Base-by-base conservation (phyloP, 2,329 filamentous ascomycete species). In the Colletotrichum viniferum region DNA sequence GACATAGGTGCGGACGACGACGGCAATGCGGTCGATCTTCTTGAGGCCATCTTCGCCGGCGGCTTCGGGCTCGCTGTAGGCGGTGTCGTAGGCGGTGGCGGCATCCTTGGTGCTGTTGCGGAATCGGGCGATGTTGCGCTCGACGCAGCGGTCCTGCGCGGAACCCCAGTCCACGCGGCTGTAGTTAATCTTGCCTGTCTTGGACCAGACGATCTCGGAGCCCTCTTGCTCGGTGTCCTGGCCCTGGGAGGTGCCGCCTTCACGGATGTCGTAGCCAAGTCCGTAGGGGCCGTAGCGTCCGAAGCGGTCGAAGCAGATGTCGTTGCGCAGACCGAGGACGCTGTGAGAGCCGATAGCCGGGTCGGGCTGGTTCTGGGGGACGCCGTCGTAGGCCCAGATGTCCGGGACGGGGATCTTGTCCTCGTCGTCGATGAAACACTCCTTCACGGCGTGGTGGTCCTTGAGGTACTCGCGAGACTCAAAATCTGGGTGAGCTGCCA, bases 231-330 rank as follows among this genome's bases (percentile, higher is more conserved):
- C 94, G 1, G 92, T 92, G 52, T 95, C 94, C 71, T 94, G 88
- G n/a, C 92, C 92, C 70, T 96, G 92, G 30, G 90, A 91, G 1
- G 91, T 84, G 26, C 96, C 96, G 16, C 96, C 96, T 77, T 91
- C 90, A 71, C 92, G 90, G 74, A 90, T 89, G 79, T 90, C 91
- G 83, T 98, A 98, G n/a, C 96, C 96, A 55, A 96, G 87, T 0
- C 96, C 96, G 80, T 98, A 98, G 0, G 95, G 94, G 0, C 95
- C 96, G 48, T 96, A 91, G 62, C 96, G 91, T 21, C 95, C 94
- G 81, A 95, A 97, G 7, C 96, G 91, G 80, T 98, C 96, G 82
- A 97, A 98, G 84, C 96, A 98, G 16, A 97, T 87, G 79, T 97
- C 93, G 76, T 95, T 90, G 26, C 92, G 88, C 55, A 98, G 84